Conservation (phyloP, 78 protist species). For the slime mould (Dictyostelium discoideum) region DNA sequence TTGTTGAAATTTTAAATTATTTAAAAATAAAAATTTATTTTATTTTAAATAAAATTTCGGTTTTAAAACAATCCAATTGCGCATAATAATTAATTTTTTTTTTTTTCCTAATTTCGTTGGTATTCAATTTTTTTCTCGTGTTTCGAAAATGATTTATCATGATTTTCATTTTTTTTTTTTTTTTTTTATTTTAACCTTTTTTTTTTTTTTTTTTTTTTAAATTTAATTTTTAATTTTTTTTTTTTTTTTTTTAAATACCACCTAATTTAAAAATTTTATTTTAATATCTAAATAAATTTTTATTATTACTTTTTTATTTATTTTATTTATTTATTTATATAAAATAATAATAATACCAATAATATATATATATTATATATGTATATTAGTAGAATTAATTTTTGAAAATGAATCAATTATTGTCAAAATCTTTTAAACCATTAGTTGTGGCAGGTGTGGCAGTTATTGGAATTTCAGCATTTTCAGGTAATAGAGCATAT, state of each 20-base stretch:
- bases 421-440: background rate
- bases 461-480: background rate
- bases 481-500: background rate
- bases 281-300: too few relatives aligned
- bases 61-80: background rate
- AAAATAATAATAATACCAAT: too few relatives aligned
- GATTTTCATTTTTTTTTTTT: too few relatives aligned
- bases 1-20: too few relatives aligned
- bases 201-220: background rate
- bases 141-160: background rate
- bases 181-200: background rate
- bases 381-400: too few relatives aligned
- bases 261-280: background rate
- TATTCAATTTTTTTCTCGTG: background rate
- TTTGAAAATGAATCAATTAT: background rate
- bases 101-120: too few relatives aligned
- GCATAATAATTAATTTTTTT: background rate
- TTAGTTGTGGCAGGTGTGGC: background rate
- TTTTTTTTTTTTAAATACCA: background rate
- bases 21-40: too few relatives aligned
- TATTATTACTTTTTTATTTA: too few relatives aligned
- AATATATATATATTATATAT: too few relatives aligned
- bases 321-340: too few relatives aligned
- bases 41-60: background rate
- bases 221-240: background rate